phyloP scores from a whole-genome alignment of 257 asterid species.

The Coffea eugenioides region DNA sequence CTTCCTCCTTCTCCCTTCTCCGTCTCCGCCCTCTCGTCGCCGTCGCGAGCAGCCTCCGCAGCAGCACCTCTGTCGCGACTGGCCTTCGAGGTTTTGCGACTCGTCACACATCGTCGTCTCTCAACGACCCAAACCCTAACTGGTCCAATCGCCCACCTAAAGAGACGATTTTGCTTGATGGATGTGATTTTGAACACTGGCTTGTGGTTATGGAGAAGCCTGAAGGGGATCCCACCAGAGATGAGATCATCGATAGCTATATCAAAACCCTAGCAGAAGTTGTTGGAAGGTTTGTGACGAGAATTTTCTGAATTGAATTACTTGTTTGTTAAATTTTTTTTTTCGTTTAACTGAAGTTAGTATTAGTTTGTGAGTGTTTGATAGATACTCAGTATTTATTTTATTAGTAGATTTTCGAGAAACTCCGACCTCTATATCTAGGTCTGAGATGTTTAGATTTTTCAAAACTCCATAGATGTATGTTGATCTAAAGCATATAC shows the following conservation, averaged over 20 bases:
- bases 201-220: conserved; percentile 94
- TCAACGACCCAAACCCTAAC: conserved; percentile 85
- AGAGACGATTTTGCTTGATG: conserved; percentile 92
- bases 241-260: conserved; percentile 69
- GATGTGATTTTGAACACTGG: conserved; percentile 99
- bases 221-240: conserved; percentile 67
- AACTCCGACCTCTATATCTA: too few relatives aligned
- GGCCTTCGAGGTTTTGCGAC: conserved; percentile 58
- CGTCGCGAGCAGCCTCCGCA: conserved; percentile 33
- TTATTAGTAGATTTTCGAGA: too few relatives aligned
- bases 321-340: neutral
- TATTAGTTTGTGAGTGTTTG: neutral
- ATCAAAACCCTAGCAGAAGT: conserved; percentile 71
- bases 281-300: conserved; percentile 67
- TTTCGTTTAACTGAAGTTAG: neutral
- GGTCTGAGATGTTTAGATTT: too few relatives aligned
- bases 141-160: conserved; percentile 95
- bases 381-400: too few relatives aligned
- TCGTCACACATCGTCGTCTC: conserved; percentile 60
- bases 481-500: too few relatives aligned
- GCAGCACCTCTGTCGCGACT: conserved; percentile 28
- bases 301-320: neutral
- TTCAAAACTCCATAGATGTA: too few relatives aligned
- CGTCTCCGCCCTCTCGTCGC: conserved; percentile 66
- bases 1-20: conserved; percentile 35